Percentiles rank a stretch among this genome's conserved stretches.
These are phyloP conservation scores for Globisporangium cederbergense DNA, from an alignment of 352 stramenopile species.

Conservation along the genomic window DNA sequence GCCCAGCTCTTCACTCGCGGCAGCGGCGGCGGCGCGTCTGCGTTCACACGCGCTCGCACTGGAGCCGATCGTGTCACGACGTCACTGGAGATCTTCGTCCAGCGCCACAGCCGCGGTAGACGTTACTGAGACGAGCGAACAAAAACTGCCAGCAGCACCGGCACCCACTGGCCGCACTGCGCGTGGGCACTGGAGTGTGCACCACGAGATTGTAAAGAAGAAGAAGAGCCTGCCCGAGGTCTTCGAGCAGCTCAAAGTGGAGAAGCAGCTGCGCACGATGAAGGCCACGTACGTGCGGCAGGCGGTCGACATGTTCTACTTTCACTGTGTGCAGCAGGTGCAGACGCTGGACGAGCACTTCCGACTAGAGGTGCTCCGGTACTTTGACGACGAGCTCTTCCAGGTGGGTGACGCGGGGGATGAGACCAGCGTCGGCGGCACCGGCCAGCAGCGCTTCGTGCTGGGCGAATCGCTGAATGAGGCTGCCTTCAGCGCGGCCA, in stretches of 20 bases:
- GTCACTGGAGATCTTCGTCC: not conserved
- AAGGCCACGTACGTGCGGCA: conserved; percentile 26
- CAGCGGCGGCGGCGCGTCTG: not conserved
- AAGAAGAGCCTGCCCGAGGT: conserved; percentile 50
- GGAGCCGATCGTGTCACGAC: not conserved
- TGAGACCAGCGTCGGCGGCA: not conserved
- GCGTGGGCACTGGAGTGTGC: conserved; percentile 33
- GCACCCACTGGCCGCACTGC: not conserved
- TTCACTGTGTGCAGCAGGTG: conserved; percentile 59
- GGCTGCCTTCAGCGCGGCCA: conserved; percentile 48
- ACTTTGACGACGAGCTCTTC: conserved; percentile 51
- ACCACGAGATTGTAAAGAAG: conserved; percentile 42
- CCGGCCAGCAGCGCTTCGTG: conserved; percentile 21
- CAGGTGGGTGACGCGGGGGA: conserved; percentile 12
- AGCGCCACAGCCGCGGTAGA: not conserved
- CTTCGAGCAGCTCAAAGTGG: conserved; percentile 39
- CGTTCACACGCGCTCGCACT: not conserved
- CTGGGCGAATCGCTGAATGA: conserved; percentile 65
- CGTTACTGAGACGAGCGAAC: not conserved
- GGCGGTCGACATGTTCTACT: conserved; percentile 74
- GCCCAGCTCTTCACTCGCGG: not conserved
- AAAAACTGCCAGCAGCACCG: not conserved
- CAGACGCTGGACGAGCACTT: conserved; percentile 28
- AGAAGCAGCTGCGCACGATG: conserved; percentile 37
- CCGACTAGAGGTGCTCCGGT: conserved; percentile 33